These are phyloP conservation scores for Corynascus novoguineensis DNA, from an alignment of 495 filamentous ascomycete species.

Conservation along the genomic window DNA sequence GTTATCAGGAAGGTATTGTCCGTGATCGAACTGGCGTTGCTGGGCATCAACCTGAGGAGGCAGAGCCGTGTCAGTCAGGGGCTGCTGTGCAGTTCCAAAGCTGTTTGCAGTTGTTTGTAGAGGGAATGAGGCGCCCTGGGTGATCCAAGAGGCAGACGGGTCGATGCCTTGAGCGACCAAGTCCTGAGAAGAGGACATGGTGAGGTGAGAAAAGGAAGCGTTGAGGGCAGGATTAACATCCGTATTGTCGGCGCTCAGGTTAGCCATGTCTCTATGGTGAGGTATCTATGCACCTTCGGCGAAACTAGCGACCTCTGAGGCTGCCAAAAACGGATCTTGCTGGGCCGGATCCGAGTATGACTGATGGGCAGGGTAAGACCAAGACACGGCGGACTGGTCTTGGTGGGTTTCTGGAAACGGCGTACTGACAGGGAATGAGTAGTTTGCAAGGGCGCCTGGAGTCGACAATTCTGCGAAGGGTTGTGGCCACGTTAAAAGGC, in stretches of 20 bases:
- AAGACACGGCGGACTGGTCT: not conserved
- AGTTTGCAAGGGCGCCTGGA: not conserved
- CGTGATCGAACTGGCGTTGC: not conserved
- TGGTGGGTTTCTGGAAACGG: not conserved
- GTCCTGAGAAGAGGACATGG: not conserved
- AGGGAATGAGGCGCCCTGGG: not conserved
- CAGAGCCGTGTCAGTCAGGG: not conserved
- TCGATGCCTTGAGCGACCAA: not conserved
- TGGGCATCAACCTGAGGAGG: not conserved
- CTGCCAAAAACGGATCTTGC: not conserved
- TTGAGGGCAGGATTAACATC: not conserved
- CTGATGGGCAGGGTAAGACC: not conserved
- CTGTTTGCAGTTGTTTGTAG: not conserved
- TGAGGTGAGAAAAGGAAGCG: not conserved
- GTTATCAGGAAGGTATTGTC: not conserved
- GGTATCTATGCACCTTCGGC: constrained; percentile 3
- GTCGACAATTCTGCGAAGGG: not conserved
- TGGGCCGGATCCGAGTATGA: not conserved
- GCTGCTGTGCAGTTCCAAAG: not conserved
- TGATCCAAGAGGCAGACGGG: not conserved
- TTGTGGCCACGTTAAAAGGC: not conserved
- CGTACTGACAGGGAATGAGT: not conserved
- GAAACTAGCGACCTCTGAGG: not conserved
- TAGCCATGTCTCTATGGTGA: constrained; percentile 11
- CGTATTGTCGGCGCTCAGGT: not conserved